Evolutionary conservation across 331 rosid species (phyloP).

Genomic region (Prunus yedoensis): DNA sequence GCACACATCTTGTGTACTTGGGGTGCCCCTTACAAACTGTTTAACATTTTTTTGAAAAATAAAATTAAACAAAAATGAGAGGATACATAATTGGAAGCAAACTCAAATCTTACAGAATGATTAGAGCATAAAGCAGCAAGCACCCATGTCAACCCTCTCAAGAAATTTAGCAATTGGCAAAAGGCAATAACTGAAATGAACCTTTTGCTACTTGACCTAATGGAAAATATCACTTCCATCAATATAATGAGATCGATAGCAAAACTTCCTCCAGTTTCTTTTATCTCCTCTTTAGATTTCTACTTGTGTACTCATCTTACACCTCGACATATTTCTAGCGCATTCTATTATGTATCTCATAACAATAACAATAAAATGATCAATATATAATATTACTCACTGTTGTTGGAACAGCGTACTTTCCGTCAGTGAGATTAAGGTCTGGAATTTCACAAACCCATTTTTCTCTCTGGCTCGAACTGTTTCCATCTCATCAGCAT

Average conservation of each 20-base stretch:
- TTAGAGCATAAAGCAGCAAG: background rate
- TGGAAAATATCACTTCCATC: background rate
- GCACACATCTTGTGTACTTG: background rate
- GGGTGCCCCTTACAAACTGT: background rate
- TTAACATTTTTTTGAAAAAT: background rate
- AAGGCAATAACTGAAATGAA: background rate
- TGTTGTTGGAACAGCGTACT: constrained; percentile 43
- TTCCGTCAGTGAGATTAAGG: constrained; percentile 56
- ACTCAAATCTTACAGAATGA: background rate
- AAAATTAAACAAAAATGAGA: background rate
- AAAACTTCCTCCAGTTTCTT: background rate
- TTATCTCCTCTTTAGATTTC: background rate
- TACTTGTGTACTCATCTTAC: background rate
- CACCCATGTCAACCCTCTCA: background rate
- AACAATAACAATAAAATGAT: constrained; percentile 8
- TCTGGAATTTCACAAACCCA: constrained; percentile 63
- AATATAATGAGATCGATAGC: background rate
- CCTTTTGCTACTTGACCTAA: background rate
- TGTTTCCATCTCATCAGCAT: constrained; percentile 50
- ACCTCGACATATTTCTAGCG: background rate
- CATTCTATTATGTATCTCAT: background rate
- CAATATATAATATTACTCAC: constrained; percentile 51
- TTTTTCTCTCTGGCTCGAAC: constrained; percentile 61
- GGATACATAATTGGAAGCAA: background rate
- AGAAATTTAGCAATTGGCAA: background rate